Base-by-base conservation (phyloP, 2,329 filamentous ascomycete species). In the Arthroderma sp. region DNA sequence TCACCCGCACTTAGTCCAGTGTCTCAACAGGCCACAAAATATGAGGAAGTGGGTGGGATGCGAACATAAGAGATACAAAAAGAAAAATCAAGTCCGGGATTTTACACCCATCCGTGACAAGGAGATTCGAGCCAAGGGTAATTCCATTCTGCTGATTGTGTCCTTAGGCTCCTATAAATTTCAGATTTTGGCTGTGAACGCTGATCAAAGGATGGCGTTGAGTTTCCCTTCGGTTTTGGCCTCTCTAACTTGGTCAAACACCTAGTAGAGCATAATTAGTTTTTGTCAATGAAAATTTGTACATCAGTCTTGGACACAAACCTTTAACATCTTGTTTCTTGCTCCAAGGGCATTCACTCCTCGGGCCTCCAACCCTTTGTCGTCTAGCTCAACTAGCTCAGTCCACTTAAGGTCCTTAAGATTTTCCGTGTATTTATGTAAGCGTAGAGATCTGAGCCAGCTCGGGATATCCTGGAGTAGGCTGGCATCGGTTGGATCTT, bases 351-450 rank as follows among this genome's bases (percentile, higher is more conserved):
- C 91, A 62, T 94, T 95, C 30, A 98, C 91, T 41, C 91, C 91
- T 43, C 86, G 82, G 28, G 86, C 84, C 67, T 96, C 89, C 51
- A 98, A 71, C 40, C 85, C 88, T 60, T 88, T 88, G 55, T 98
- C 91, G 57, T 95, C 86, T 54, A 98, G 71, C 63, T 91, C 84
- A 48, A 98, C 72, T 55, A 98, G 68, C 44, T 98, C 91, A 29
- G 82, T 84, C 91, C 91, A 98, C 58, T 91, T 87, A 72, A 96
- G 78, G 59, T 96, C 89, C 68, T 96, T 98, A 51, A 98, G 69
- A 55, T 96, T 93, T 55, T 98, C 91, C 6, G 91, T 98, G 67
- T 98, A 98, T 71, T 98, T 98, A 73, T 98, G 91, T 57, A 98
- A 73, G 49, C 91, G 80, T 60, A 96, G 74, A 63, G 87, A 95